phyloP scores from a whole-genome alignment of 345 rosid species.

The Bretschneidera sinensis region DNA sequence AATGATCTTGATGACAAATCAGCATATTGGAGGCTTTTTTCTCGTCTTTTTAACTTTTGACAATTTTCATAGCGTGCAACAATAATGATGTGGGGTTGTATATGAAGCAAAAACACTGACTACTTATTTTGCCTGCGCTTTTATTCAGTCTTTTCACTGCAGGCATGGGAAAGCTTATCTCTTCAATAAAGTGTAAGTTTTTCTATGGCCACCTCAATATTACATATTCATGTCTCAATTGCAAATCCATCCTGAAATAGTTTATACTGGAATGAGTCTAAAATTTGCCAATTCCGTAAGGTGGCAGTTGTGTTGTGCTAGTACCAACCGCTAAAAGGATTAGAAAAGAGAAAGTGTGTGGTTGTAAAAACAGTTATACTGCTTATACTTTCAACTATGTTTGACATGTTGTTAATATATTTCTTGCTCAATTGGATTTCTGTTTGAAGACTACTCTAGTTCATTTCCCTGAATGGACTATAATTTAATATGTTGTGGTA shows the following conservation, averaged over 20 bases:
- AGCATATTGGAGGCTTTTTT: background rate
- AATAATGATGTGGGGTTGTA: slow-evolving; percentile 8
- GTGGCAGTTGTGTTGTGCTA: background rate
- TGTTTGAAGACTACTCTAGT: background rate
- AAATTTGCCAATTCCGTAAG: slow-evolving; percentile 5
- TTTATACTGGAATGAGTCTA: background rate
- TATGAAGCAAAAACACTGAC: slow-evolving; percentile 32
- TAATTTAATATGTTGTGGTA: background rate
- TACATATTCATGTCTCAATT: slow-evolving; percentile 3
- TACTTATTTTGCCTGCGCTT: slow-evolving; percentile 25
- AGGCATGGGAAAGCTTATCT: slow-evolving; percentile 98
- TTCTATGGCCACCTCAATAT: slow-evolving; percentile 25
- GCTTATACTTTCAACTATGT: background rate
- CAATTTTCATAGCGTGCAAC: slow-evolving; percentile 8
- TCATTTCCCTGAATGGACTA: background rate
- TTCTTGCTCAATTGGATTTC: background rate
- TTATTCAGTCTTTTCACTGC: slow-evolving; percentile 74
- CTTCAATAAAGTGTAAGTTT: slow-evolving; percentile 95
- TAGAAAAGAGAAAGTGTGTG: too few species aligned
- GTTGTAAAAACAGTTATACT: too few species aligned
- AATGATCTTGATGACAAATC: background rate
- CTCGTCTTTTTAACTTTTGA: background rate
- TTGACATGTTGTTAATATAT: background rate
- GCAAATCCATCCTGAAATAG: background rate
- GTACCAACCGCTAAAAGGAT: too few species aligned